Conservation (phyloP, 1,284 basidiomycete species). For the Lignosus rhinocerotis region DNA sequence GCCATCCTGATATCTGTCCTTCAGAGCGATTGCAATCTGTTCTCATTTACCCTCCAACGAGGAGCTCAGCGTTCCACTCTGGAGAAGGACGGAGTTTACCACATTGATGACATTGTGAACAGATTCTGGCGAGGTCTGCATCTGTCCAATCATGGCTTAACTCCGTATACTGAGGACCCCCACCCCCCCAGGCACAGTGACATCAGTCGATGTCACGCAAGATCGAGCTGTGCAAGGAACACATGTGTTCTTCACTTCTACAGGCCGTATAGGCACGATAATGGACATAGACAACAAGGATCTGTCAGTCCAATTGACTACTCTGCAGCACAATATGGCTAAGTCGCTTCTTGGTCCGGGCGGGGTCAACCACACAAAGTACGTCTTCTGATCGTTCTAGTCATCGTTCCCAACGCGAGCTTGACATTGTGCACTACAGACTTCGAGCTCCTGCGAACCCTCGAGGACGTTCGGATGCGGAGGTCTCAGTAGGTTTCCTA, state of each 20-base stretch:
- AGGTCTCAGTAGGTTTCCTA: slow-evolving; percentile 75
- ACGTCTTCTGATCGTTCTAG: slow-evolving; percentile 25
- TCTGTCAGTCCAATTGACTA: slow-evolving; percentile 65
- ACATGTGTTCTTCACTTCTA: slow-evolving; percentile 77
- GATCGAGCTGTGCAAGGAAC: slow-evolving; percentile 46
- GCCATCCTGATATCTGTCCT: neutral
- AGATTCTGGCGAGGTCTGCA: slow-evolving; percentile 64
- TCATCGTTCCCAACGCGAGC: neutral
- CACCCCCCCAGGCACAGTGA: slow-evolving; percentile 18
- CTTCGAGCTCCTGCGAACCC: slow-evolving; percentile 67
- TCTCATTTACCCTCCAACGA: slow-evolving; percentile 61
- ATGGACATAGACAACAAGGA: slow-evolving; percentile 58
- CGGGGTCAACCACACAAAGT: slow-evolving; percentile 67
- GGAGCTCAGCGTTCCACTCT: slow-evolving; percentile 43
- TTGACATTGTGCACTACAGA: slow-evolving; percentile 38
- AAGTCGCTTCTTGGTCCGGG: slow-evolving; percentile 56
- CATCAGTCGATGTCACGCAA: slow-evolving; percentile 22
- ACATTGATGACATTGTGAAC: slow-evolving; percentile 71
- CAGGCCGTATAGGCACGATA: slow-evolving; percentile 82
- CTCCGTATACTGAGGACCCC: neutral
- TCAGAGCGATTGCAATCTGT: slow-evolving; percentile 75
- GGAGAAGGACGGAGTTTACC: slow-evolving; percentile 64
- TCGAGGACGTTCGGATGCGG: slow-evolving; percentile 55
- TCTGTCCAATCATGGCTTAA: neutral
- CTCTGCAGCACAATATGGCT: slow-evolving; percentile 79